Base-by-base conservation (phyloP, 306 rosid species). In the Abrus precatorius region DNA sequence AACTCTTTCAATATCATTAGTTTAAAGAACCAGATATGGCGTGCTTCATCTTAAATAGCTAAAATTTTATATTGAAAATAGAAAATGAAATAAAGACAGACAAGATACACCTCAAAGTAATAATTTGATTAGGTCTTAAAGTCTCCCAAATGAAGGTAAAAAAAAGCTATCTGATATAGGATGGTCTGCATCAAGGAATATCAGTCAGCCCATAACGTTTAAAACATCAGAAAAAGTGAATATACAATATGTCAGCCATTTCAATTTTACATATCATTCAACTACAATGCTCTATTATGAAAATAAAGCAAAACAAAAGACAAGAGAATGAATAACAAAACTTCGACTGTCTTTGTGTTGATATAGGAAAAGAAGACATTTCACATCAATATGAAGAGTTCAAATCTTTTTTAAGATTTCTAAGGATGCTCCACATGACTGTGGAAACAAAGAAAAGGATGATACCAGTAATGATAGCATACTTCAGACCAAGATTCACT, bases 381-480 rank as follows among this genome's bases (percentile, higher is more conserved):
- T 71, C 48, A 78, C 33, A 10, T 84, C 84, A 88, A 75, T 49
- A 82, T 72, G 88, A 86, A 34, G 91, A 73, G 34, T 74, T 74
- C 34, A 87, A 76, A 54, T 88, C 72, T 79, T 78, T 86, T 67
- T 61, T 88, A 44, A 95, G 56, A 61, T 80, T 84, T 62, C 97
- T 83, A 80, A 95, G 98, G 83, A 91, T 64, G 85, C 85, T 88
- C 97, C 98, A 95, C 99, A 91, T 93, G 91, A 93, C 90, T 47
- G 98, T 89, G 29, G 99, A 95, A 52, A 93, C 77, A 73, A 90
- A 75, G 89, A 95, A 93, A 80, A 95, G 97, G 85, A 89, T 12
- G 63, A 88, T 80, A 70, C 97, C 99, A 1, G 96, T 82, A 50
- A 93, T 5, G 78, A 89, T 54, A 9, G 99, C 97, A 50, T 91